Evolutionary conservation across 2,329 filamentous ascomycete genomes (phyloP), one percentile per base, ranked within the genome.

Genomic region (Sphaceloma murrayae): DNA sequence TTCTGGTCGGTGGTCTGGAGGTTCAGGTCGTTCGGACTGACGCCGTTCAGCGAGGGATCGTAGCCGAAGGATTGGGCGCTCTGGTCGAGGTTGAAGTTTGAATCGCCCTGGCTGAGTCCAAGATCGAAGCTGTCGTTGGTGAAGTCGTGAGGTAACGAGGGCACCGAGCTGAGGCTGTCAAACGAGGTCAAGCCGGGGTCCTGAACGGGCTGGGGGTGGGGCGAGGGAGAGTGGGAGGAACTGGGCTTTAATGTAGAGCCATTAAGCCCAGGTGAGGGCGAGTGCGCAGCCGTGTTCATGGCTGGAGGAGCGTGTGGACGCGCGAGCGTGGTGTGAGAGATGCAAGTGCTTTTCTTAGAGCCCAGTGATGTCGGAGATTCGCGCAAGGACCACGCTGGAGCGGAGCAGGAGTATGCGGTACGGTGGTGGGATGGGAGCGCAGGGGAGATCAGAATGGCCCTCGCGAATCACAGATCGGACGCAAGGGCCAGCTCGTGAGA

Each of bases 311-410:
- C 18, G 36, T 22, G 18, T 14, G 22, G 26, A 22, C 22, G 9
- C 18, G 36, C 18, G 18, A 40, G 21, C 29, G 36, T 24, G 22
- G 24, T 4, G 36, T 18, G 18, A 24, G 36, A 27, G 36, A 21
- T 14, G 24, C n/a, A n/a, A n/a, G n/a, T 18, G 36, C 8, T 40
- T 24, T 40, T 40, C 36, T 40, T 40, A 40, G 36, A 40, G 21
- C 36, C 16, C 19, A 13, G 11, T 36, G 18, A 19, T 36, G 36
- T 13, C n/a, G 22, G 11, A 4, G n/a, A 24, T 22, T n/a, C 36
- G 36, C 36, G 36, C 36, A 40, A 40, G 22, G 36, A 40, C 36
- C 36, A 40, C 24, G 36, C n/a, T n/a, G n/a, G n/a, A n/a, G n/a
- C n/a, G n/a, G n/a, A n/a, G n/a, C n/a, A n/a, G n/a, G n/a, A n/a